Percentiles rank a stretch among this genome's conserved stretches.
Evolutionary conservation across 169 alveolate genomes (phyloP).

Genomic region (Eimeria nieschulzi): DNA sequence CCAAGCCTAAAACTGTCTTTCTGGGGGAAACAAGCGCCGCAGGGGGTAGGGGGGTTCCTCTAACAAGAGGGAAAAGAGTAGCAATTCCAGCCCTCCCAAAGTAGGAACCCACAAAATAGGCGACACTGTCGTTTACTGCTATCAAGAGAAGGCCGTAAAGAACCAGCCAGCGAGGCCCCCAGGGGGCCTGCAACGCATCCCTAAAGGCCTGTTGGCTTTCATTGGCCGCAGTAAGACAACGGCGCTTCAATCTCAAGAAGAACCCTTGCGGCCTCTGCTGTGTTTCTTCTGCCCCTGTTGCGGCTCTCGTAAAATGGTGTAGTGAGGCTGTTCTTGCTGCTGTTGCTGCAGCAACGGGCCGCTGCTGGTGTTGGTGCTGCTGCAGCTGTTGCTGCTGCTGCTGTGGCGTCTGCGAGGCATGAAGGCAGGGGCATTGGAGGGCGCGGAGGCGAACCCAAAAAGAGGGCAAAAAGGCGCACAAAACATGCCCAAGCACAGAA

Average conservation of each 20-base stretch:
- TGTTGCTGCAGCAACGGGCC: not conserved
- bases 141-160: not conserved
- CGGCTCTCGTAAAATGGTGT: not conserved
- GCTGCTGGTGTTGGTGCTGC: too few relatives aligned
- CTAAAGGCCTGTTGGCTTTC: not conserved
- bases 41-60: conserved; percentile 21
- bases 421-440: not conserved
- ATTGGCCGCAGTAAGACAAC: not conserved
- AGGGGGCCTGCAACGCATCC: not conserved
- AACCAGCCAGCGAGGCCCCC: not conserved
- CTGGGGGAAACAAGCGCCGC: conserved; percentile 52
- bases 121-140: conserved; percentile 2
- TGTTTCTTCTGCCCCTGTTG: not conserved
- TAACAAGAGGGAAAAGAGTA: conserved; percentile 1
- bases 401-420: not conserved
- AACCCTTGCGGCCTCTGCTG: not conserved
- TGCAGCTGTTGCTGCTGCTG: not conserved
- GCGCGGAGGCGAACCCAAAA: conserved; percentile 43
- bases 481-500: conserved; percentile 11
- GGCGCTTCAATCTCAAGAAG: not conserved
- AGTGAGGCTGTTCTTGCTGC: not conserved
- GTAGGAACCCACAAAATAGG: conserved; percentile 23
- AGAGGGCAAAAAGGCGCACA: conserved; percentile 39
- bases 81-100: conserved; percentile 17
- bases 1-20: conserved; percentile 24